Evolutionary conservation across 192 early-diverging fungal species (phyloP).

Genomic region (Entomortierella beljakovae): DNA sequence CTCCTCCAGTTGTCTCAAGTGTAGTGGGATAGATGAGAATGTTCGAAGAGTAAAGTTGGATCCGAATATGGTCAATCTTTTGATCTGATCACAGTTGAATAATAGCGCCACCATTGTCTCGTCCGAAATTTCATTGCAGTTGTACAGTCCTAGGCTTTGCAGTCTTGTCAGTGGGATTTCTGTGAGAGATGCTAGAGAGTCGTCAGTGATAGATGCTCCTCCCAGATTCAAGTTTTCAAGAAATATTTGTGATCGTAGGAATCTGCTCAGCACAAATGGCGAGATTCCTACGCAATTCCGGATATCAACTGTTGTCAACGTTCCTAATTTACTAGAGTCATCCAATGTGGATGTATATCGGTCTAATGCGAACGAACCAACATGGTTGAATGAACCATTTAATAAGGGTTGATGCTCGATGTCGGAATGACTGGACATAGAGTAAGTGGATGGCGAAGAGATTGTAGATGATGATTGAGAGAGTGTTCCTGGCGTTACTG

Average conservation of each 20-base stretch:
- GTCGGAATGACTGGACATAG: constrained; percentile 26
- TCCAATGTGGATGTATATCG: constrained; percentile 15
- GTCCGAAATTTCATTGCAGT: constrained; percentile 46
- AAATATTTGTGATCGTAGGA: constrained; percentile 17
- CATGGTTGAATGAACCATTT: not conserved
- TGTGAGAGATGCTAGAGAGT: constrained; percentile 21
- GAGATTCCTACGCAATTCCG: constrained; percentile 26
- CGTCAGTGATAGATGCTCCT: constrained; percentile 37
- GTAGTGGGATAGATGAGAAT: constrained; percentile 33
- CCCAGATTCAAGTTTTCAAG: constrained; percentile 30
- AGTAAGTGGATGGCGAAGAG: constrained; percentile 30
- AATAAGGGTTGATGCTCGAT: not conserved
- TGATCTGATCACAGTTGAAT: constrained; percentile 44
- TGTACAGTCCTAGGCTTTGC: constrained; percentile 6
- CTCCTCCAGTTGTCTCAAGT: constrained; percentile 33
- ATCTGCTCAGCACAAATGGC: constrained; percentile 5
- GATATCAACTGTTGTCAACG: constrained; percentile 23
- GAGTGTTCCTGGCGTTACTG: not conserved
- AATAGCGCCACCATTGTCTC: constrained; percentile 48
- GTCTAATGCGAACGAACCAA: constrained; percentile 11
- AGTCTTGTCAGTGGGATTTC: constrained; percentile 13
- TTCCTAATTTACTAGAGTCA: not conserved
- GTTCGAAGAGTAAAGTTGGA: constrained; percentile 40
- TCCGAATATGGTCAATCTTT: constrained; percentile 32
- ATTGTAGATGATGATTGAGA: constrained; percentile 21